Conservation (phyloP, 2,329 filamentous ascomycete species). For the Plectosphaerella plurivora region DNA sequence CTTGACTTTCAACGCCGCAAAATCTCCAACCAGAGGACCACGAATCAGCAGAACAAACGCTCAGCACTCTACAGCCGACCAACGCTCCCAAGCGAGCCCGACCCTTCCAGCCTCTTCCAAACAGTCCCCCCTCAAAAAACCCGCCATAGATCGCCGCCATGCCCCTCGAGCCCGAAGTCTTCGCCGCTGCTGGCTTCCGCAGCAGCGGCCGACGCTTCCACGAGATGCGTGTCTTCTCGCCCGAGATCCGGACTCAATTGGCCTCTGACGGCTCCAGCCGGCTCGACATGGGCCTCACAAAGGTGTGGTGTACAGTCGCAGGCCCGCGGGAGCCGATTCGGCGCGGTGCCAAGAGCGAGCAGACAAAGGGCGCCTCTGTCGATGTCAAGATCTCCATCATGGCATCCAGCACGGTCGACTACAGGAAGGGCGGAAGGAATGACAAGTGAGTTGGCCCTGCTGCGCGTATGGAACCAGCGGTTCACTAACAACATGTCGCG, state of each 20-base stretch:
- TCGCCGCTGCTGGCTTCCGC: conserved; percentile 78
- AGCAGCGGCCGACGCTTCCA: conserved; percentile 92
- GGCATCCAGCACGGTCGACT: conserved; percentile 82
- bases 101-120: no score
- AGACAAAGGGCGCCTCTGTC: conserved; percentile 57
- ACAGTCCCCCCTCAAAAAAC: no score
- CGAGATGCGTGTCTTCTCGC: conserved; percentile 83
- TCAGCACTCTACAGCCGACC: no score
- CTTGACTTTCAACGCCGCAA: no score
- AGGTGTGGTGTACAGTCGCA: conserved; percentile 87
- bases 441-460: conserved; percentile 62
- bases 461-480: not conserved
- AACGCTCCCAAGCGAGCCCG: no score
- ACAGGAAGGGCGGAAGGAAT: conserved; percentile 68
- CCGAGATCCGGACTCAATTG: conserved; percentile 87
- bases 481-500: not conserved
- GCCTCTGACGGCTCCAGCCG: conserved; percentile 91
- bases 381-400: conserved; percentile 80
- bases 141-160: conserved; percentile 38
- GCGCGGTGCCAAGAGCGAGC: conserved; percentile 20
- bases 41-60: no score
- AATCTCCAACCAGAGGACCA: no score
- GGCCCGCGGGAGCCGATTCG: conserved; percentile 68
- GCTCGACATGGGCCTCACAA: conserved; percentile 95
- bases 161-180: conserved; percentile 93